Evolutionary conservation across 768 basidiomycete genomes (phyloP), one percentile per base, ranked within the genome.

Genomic region (Mycena rosella): DNA sequence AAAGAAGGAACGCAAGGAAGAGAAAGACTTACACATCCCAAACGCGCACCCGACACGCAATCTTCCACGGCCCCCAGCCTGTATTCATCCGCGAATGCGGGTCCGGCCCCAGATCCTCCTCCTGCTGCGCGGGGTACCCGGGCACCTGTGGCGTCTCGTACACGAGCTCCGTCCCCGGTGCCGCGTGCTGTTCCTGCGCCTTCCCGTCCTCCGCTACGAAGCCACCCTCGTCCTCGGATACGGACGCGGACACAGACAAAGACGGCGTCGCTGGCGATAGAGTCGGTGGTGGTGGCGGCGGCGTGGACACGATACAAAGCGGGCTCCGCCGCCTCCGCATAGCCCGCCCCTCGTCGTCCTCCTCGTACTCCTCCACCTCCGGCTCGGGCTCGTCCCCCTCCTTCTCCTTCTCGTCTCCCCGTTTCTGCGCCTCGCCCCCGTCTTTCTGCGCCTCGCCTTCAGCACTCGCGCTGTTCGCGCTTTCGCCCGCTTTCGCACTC

Each of bases 21-120:
- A 44, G 56, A 18, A 51, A 56, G 6, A 65, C 70, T 63, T 38
- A 71, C 70, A 68, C 48, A 44, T 71, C 70, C 66, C 66, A 71
- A 32, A 71, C 70, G 32, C 70, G 17, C 42, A 68, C 40, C 59
- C 70, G 58, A 65, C 66, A 71, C 58, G 70, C 70, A 24, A 71
- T 71, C 66, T 71, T 71, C 70, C 70, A 71, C 53, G 59, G 53
- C 0, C 70, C 70, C 70, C 70, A 71, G 30, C n/a, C 36, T 44
- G 59, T 47, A 53, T 58, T 60, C 66, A 65, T 22, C 10, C 56
- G 55, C 45, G 55, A 52, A 18, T 32, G 49, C 6, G 69, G 69
- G 29, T 70, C 61, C 10, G 69, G 69, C 0, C 69, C 69, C 29
- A 70, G 32, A 17, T 69, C 68, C 13, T 47, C 59, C 18, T 42